A percentile compares a stretch with the other conserved stretches of the same genome.
phyloP scores from a whole-genome alignment of 2,329 filamentous ascomycete species.

The Sphaerulina musiva region DNA sequence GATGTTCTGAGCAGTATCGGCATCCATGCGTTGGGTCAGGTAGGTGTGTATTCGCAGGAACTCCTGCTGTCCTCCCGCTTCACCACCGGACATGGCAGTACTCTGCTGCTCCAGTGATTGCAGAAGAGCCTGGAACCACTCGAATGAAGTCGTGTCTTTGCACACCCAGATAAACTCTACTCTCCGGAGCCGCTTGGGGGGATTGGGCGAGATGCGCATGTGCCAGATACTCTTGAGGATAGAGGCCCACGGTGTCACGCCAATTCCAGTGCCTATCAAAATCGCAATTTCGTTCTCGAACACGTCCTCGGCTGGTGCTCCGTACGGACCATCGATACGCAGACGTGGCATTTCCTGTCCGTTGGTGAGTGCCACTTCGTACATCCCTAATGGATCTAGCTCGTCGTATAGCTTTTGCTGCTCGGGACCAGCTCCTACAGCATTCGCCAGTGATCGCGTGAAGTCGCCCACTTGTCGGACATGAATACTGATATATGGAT shows the following conservation, averaged over 20 bases:
- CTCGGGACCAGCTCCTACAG: conserved; percentile 80
- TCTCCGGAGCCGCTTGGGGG: conserved; percentile 78
- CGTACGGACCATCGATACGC: conserved; percentile 90
- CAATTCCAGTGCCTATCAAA: conserved; percentile 78
- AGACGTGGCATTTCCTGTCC: conserved; percentile 86
- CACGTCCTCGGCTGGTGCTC: conserved; percentile 93
- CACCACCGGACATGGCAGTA: conserved; percentile 47
- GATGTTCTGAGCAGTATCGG: conserved; percentile 91
- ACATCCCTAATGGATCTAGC: conserved; percentile 91
- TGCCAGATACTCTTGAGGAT: conserved; percentile 99
- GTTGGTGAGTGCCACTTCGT: conserved; percentile 90
- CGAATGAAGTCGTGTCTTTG: conserved; percentile 89
- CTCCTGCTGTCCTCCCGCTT: conserved; percentile 56
- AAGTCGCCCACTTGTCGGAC: conserved; percentile 96
- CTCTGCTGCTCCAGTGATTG: conserved; percentile 86
- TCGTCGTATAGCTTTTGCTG: conserved; percentile 86
- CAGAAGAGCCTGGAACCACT: conserved; percentile 96
- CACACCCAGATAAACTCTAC: conserved; percentile 99
- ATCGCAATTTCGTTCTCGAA: conserved; percentile 89
- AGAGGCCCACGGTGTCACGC: conserved; percentile 78
- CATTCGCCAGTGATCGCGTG: conserved; percentile 85
- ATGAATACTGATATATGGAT: conserved; percentile 90
- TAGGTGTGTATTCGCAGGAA: conserved; percentile 98
- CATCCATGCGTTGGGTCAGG: conserved; percentile 85
- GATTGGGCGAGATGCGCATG: conserved; percentile 80